These are phyloP conservation scores for Eutrema salsugineum DNA, from an alignment of 441 rosid species.

Conservation along the genomic window DNA sequence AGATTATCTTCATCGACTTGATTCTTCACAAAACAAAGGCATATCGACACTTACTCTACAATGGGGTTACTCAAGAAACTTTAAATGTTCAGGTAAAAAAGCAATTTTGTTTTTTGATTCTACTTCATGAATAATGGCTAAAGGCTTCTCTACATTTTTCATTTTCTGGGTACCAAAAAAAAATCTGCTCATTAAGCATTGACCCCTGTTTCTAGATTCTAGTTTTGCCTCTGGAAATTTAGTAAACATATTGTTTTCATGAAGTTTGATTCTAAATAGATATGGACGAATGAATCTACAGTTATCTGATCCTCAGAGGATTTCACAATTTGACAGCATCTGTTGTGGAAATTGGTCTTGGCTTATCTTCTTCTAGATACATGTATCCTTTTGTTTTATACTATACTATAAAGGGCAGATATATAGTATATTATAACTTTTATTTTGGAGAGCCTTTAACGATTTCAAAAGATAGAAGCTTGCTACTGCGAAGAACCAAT, in stretches of 20 bases:
- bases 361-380: slow-evolving; percentile 66
- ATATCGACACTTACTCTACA: slow-evolving; percentile 65
- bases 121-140: not conserved
- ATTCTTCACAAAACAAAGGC: slow-evolving; percentile 74
- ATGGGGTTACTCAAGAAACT: slow-evolving; percentile 48
- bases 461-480: slow-evolving; percentile 45
- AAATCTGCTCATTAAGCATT: not conserved
- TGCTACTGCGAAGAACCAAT: slow-evolving; percentile 39
- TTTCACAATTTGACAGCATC: slow-evolving; percentile 45
- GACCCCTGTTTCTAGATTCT: not conserved
- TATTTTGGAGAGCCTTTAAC: slow-evolving; percentile 36
- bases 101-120: too few relatives aligned
- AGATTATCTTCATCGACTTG: slow-evolving; percentile 81
- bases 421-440: not conserved
- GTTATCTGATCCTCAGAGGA: slow-evolving; percentile 15
- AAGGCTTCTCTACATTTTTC: not conserved
- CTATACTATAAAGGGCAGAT: not conserved
- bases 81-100: slow-evolving; percentile 42
- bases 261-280: not conserved
- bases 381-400: slow-evolving; percentile 52
- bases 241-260: too few relatives aligned
- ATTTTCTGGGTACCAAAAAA: not conserved
- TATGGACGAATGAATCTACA: not conserved
- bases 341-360: slow-evolving; percentile 54
- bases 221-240: too few relatives aligned